phyloP scores from a whole-genome alignment of 495 filamentous ascomycete species.

The Penicillium simplicissimum region DNA sequence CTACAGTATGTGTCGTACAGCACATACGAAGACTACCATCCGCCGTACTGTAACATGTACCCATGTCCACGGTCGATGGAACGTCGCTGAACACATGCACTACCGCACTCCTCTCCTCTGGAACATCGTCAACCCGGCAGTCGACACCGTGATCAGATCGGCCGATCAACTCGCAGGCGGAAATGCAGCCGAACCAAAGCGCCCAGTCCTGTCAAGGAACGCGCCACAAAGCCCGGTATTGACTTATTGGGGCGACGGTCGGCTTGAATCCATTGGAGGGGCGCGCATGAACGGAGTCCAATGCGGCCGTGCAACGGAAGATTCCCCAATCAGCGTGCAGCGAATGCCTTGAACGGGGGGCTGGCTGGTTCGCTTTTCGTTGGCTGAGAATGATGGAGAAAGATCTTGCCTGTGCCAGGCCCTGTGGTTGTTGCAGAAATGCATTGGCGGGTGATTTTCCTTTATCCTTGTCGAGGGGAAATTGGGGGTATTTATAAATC shows the following conservation, averaged over 20 bases:
- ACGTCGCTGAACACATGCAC: background rate
- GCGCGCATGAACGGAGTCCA: constrained; percentile 10
- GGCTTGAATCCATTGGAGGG: background rate
- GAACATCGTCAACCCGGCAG: background rate
- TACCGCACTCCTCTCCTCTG: background rate
- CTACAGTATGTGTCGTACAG: background rate
- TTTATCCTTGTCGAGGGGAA: background rate
- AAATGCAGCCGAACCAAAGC: constrained; percentile 4
- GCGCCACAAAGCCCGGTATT: background rate
- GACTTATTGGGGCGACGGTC: background rate
- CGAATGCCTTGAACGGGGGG: background rate
- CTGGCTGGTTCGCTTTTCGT: background rate
- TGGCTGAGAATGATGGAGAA: background rate
- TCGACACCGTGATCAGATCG: constrained; percentile 9
- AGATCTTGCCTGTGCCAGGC: background rate
- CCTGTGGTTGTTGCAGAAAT: background rate
- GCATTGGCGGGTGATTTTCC: background rate
- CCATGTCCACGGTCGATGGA: background rate
- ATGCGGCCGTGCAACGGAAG: constrained; percentile 18
- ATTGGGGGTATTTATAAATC: background rate
- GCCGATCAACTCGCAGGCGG: constrained; percentile 1
- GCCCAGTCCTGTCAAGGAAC: constrained; percentile 7
- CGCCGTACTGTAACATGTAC: background rate
- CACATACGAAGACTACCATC: background rate
- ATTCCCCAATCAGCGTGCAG: background rate